Conservation (phyloP, 2,329 filamentous ascomycete genomes). For the Immersiporthe knoxdaviesiana region DNA sequence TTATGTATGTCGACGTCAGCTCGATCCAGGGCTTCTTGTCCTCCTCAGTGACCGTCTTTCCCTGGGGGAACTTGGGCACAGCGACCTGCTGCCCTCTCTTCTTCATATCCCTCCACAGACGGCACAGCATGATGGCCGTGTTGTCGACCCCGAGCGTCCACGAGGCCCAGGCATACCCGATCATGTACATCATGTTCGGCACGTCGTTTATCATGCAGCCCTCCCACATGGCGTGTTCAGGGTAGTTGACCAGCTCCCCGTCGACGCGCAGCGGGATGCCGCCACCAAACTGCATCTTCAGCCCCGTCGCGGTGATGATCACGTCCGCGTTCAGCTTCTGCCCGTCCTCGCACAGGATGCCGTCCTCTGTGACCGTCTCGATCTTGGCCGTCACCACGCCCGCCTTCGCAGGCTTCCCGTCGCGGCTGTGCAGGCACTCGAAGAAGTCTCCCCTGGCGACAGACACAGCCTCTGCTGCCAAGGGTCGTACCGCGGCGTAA, state of each 20-base stretch:
- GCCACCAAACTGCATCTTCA: conserved; percentile 21
- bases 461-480: conserved; percentile 73
- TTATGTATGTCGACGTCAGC: conserved; percentile 17
- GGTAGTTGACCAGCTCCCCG: conserved; percentile 8
- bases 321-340: conserved; percentile 58
- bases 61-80: not conserved
- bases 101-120: conserved; percentile 16
- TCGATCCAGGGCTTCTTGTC: conserved; percentile 4
- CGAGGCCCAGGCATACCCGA: conserved; percentile 63
- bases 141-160: conserved; percentile 67
- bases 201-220: conserved; percentile 64
- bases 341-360: conserved; percentile 49
- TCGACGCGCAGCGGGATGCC: conserved; percentile 18
- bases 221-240: conserved; percentile 50
- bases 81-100: conserved; percentile 13
- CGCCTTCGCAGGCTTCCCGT: conserved; percentile 40
- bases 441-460: conserved; percentile 51
- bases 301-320: conserved; percentile 67
- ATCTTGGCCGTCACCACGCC: conserved; percentile 52
- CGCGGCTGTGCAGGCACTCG: conserved; percentile 37
- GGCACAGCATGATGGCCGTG: conserved; percentile 19
- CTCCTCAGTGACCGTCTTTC: not conserved
- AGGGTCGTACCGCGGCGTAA: conserved; percentile 38
- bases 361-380: conserved; percentile 45
- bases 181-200: conserved; percentile 61